Evolutionary conservation across 73 alveolate genomes (phyloP), one percentile per base, ranked within the genome.

Genomic region (Symbiodinium pilosum): DNA sequence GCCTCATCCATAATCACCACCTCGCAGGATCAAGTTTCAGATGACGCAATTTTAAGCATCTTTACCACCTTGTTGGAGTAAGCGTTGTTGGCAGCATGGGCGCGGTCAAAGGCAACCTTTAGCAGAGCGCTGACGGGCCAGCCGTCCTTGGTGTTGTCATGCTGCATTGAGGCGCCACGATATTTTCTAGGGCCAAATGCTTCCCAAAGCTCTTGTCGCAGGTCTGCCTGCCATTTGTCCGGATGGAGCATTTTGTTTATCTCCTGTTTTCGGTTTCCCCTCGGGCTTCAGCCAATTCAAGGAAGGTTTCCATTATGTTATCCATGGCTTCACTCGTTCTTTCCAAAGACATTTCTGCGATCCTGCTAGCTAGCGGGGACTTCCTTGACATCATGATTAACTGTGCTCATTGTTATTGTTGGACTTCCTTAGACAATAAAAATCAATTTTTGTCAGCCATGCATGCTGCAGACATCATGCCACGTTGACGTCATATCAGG

Each of bases 1-100:
- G 47, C 94, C 94, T 87, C 94, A 59, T 87, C 94, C 94, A 87
- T 87, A 42, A 87, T 87, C 36, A 87, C 94, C 34, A 87, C 94
- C 94, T 87, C 26, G 21, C 24, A 4, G n/a, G n/a, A n/a, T n/a
- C 71, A 54, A 54, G 71, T 54, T 54, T 30, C 1, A 54, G n/a
- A 54, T 0, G 26, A n/a, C n/a, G n/a, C 59, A 47, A 6, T 47
- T 47, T 47, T 47, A 28, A 69, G 84, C 42, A 9, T 69, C 40
- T 14, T 69, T 11, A 32, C 84, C 40, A 54, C 94, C 94, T 87
- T 87, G 94, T 87, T 87, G 43, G 94, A 87, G 84, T 87, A 87
- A 36, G 94, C 94, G 40, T 87, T 87, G 41, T 42, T 30, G 30
- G 68, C 94, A 32, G 68, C 94, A 20, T 81, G 71, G 36, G 68